These are phyloP conservation scores for Termitomyces heimii DNA, from an alignment of 768 basidiomycete species.

Conservation along the genomic window DNA sequence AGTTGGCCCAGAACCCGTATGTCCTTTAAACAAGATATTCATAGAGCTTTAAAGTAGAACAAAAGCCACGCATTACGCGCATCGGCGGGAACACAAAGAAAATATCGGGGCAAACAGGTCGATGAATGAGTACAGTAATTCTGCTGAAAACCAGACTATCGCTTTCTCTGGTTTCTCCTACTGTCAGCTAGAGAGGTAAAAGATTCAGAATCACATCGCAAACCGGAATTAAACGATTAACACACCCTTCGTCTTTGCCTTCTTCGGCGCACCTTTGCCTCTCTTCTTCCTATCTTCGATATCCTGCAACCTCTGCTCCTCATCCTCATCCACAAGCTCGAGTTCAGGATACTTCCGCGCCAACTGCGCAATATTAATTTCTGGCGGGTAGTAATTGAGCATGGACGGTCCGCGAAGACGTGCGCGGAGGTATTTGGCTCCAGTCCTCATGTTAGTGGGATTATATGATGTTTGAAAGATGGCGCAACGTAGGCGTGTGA, in stretches of 20 bases:
- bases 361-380: conserved; percentile 49
- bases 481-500: conserved; percentile 57
- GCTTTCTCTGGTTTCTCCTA: conserved; percentile 41
- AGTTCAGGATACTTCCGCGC: conserved; percentile 48
- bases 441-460: conserved; percentile 73
- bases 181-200: conserved; percentile 35
- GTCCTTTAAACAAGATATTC: not conserved
- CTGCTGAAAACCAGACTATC: conserved; percentile 13
- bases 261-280: conserved; percentile 82
- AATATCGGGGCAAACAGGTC: not conserved
- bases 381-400: conserved; percentile 73
- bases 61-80: not conserved
- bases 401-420: conserved; percentile 83
- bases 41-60: too few relatives aligned
- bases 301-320: conserved; percentile 64
- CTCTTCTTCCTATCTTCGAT: conserved; percentile 62
- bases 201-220: not conserved
- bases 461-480: conserved; percentile 91
- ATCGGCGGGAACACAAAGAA: not conserved
- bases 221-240: conserved; percentile 7
- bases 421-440: conserved; percentile 85
- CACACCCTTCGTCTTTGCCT: conserved; percentile 65
- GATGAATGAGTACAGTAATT: not conserved
- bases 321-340: conserved; percentile 58
- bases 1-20: not conserved